Percentiles rank a stretch among this genome's conserved stretches.
Evolutionary conservation across 2,329 filamentous ascomycete species (phyloP).

Genomic region (Colletotrichum zoysiae): DNA sequence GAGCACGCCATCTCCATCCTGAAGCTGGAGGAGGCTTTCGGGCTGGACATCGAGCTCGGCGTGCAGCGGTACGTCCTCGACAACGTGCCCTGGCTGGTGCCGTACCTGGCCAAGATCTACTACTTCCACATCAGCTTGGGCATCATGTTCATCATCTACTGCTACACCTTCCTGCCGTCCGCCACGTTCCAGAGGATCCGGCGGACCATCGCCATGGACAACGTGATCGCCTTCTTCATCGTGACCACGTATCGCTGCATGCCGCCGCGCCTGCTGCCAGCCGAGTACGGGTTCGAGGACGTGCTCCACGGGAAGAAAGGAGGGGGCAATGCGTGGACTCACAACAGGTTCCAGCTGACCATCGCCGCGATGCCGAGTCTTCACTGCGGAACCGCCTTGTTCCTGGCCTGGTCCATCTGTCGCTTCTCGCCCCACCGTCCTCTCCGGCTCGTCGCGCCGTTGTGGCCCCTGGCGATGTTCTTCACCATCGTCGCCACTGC

Average conservation of each 20-base stretch:
- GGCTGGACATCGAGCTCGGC: constrained; percentile 55
- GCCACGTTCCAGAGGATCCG: constrained; percentile 56
- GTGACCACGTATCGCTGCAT: constrained; percentile 61
- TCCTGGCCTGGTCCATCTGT: constrained; percentile 51
- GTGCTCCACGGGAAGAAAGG: constrained; percentile 53
- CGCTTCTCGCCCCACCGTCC: constrained; percentile 56
- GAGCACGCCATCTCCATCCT: constrained; percentile 58
- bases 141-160: constrained; percentile 61
- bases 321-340: constrained; percentile 53
- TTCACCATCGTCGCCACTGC: constrained; percentile 56
- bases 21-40: constrained; percentile 51
- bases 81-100: constrained; percentile 53
- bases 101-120: constrained; percentile 57
- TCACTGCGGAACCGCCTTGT: constrained; percentile 59
- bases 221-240: constrained; percentile 61
- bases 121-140: constrained; percentile 61
- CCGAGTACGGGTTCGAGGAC: constrained; percentile 61
- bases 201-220: constrained; percentile 62
- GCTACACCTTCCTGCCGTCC: constrained; percentile 59
- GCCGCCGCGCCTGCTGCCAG: constrained; percentile 61
- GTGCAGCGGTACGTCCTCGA: constrained; percentile 56
- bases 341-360: constrained; percentile 60
- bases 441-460: constrained; percentile 52
- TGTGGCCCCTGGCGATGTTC: constrained; percentile 59
- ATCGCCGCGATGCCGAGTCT: constrained; percentile 64